Evolutionary conservation across 352 stramenopile genomes (phyloP).

Genomic region (Pythium diclinum): DNA sequence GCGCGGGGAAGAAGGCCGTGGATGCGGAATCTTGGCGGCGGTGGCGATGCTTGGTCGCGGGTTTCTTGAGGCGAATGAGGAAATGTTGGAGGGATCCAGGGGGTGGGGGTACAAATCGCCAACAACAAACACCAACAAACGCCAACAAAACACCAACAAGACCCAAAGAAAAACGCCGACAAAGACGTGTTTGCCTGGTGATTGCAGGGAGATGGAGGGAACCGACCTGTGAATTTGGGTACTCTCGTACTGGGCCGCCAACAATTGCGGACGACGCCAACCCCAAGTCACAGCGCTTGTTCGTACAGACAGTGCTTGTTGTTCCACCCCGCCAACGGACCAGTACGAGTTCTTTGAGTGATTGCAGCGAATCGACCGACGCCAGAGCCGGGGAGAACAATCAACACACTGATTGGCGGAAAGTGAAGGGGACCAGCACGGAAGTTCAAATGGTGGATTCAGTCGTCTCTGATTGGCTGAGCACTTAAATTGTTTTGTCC

Average conservation of each 20-base stretch:
- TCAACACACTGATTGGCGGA: neutral
- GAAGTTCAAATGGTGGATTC: constrained; percentile 13
- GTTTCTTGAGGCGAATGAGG: neutral
- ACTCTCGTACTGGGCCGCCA: constrained; percentile 36
- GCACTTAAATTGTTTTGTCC: constrained; percentile 3
- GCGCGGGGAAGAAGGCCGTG: neutral
- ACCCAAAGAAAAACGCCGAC: neutral
- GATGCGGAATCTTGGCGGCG: neutral
- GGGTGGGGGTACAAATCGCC: neutral
- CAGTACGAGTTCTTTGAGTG: constrained; percentile 1
- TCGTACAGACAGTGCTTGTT: neutral
- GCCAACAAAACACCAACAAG: neutral
- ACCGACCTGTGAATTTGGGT: constrained; percentile 11
- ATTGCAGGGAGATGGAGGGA: neutral
- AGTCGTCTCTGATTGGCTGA: constrained; percentile 13
- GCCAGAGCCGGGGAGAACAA: constrained; percentile 4
- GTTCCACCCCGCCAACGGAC: neutral
- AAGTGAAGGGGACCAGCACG: constrained; percentile 7
- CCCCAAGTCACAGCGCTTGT: neutral
- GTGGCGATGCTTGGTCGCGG: neutral
- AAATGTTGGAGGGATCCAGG: neutral
- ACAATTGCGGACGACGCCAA: constrained; percentile 1
- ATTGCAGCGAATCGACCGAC: constrained; percentile 1
- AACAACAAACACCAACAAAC: constrained; percentile 11
- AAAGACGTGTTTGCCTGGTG: constrained; percentile 3